Percentiles rank a stretch among this genome's conserved stretches.
Evolutionary conservation across 1,284 basidiomycete species (phyloP).

Genomic region (Trametes hirsuta): DNA sequence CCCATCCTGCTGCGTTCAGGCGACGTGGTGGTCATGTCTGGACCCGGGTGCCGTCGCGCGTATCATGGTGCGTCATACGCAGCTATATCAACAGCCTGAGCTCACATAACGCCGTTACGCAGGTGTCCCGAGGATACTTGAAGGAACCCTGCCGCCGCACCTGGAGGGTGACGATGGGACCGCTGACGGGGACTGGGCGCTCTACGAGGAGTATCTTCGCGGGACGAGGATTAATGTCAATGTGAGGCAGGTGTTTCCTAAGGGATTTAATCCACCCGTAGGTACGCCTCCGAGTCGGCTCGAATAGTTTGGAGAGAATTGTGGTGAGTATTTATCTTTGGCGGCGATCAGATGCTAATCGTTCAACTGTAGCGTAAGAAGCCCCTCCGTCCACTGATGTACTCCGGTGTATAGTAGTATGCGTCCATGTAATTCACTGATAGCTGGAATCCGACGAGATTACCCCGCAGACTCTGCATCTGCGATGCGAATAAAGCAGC

Average conservation of each 20-base stretch:
- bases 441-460: no score
- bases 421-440: no score
- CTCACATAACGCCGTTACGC: not conserved
- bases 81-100: not conserved
- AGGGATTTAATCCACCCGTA: constrained; percentile 54
- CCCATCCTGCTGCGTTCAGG: constrained; percentile 86
- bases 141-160: constrained; percentile 73
- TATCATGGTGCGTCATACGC: constrained; percentile 72
- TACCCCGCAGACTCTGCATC: no score
- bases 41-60: constrained; percentile 77
- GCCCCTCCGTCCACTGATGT: no score
- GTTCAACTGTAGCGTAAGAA: not conserved
- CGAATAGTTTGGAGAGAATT: no score
- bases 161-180: constrained; percentile 38
- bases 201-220: constrained; percentile 65
- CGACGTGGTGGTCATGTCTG: constrained; percentile 92
- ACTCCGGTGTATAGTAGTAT: not conserved
- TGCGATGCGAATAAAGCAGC: no score
- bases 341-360: not conserved
- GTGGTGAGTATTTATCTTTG: no score
- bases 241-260: constrained; percentile 85
- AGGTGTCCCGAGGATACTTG: constrained; percentile 89
- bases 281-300: no score
- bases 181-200: constrained; percentile 51
- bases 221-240: constrained; percentile 86